Evolutionary conservation across 2,329 filamentous ascomycete species (phyloP).

Genomic region (Colletotrichum chrysophilum): DNA sequence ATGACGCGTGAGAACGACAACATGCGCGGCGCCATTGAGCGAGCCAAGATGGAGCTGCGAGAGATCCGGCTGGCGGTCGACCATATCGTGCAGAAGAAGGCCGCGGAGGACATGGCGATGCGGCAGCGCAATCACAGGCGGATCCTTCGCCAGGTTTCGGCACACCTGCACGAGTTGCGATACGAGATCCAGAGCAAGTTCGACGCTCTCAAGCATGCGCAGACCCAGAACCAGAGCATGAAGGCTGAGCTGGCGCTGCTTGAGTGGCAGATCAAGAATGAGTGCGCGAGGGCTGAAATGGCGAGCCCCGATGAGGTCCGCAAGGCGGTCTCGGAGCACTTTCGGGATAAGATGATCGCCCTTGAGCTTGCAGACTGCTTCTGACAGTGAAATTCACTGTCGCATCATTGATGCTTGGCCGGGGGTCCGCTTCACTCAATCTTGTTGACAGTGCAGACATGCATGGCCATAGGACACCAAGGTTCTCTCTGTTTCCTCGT

Average conservation of each 20-base stretch:
- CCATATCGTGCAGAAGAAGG: conserved; percentile 20
- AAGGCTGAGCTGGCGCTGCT: conserved; percentile 4
- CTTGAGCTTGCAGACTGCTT: conserved; percentile 11
- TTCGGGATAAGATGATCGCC: conserved; percentile 3
- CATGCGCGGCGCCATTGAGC: neutral
- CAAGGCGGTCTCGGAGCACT: conserved; percentile 17
- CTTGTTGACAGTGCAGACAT: neutral
- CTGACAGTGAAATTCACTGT: neutral
- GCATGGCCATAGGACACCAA: neutral
- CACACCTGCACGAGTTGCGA: conserved; percentile 27
- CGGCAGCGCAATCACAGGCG: conserved; percentile 23
- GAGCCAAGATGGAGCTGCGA: conserved; percentile 4
- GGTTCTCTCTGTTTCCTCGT: neutral
- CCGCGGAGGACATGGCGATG: conserved; percentile 9
- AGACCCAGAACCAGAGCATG: conserved; percentile 10
- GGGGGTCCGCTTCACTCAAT: neutral
- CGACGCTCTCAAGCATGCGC: conserved; percentile 18
- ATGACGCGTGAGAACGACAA: conserved; percentile 3
- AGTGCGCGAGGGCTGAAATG: conserved; percentile 16
- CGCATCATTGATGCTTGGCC: neutral
- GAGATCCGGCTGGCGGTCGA: conserved; percentile 19
- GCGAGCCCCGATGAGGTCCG: conserved; percentile 13
- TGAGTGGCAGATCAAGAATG: conserved; percentile 4
- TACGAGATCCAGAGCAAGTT: conserved; percentile 21
- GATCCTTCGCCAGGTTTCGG: conserved; percentile 30